Evolutionary conservation across 1,139 yeast genomes (phyloP).

Genomic region (Meyerozyma elateridarum): DNA sequence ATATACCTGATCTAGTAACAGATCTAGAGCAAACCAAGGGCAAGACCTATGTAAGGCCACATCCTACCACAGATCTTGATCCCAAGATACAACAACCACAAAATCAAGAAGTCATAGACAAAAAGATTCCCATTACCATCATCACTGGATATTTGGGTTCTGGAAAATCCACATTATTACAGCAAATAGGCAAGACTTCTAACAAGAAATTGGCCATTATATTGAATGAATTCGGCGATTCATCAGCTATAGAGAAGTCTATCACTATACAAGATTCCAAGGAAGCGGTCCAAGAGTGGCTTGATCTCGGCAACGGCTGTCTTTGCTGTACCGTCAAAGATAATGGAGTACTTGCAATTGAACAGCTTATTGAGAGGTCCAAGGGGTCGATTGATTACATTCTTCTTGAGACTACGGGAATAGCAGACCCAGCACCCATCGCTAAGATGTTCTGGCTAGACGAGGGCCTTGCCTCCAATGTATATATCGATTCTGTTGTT

Average conservation of each 20-base stretch:
- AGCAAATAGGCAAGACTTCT: constrained; percentile 65
- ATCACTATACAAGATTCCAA: constrained; percentile 65
- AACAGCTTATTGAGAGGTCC: constrained; percentile 69
- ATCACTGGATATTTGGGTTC: constrained; percentile 94
- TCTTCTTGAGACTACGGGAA: constrained; percentile 87
- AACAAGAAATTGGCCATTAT: constrained; percentile 80
- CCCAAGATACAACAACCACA: not conserved
- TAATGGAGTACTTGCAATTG: constrained; percentile 91
- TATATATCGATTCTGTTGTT: constrained; percentile 90
- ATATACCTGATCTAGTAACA: constrained; percentile 38
- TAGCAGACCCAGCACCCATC: constrained; percentile 98
- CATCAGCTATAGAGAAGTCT: constrained; percentile 84
- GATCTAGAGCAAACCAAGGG: constrained; percentile 5
- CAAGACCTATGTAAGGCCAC: constrained; percentile 1
- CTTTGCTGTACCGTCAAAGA: constrained; percentile 94
- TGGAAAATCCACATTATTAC: constrained; percentile 85
- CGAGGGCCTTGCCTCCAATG: constrained; percentile 76
- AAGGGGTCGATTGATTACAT: constrained; percentile 82
- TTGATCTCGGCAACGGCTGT: constrained; percentile 94
- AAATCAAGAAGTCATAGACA: constrained; percentile 7
- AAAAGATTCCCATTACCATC: constrained; percentile 82
- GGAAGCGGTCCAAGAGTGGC: constrained; percentile 82
- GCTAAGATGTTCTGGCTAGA: constrained; percentile 98
- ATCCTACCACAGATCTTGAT: not conserved
- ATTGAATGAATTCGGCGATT: constrained; percentile 84